Percentiles rank a stretch among this genome's conserved stretches.
Conservation (phyloP, 2,329 filamentous ascomycete genomes). For the Neurospora sp. region DNA sequence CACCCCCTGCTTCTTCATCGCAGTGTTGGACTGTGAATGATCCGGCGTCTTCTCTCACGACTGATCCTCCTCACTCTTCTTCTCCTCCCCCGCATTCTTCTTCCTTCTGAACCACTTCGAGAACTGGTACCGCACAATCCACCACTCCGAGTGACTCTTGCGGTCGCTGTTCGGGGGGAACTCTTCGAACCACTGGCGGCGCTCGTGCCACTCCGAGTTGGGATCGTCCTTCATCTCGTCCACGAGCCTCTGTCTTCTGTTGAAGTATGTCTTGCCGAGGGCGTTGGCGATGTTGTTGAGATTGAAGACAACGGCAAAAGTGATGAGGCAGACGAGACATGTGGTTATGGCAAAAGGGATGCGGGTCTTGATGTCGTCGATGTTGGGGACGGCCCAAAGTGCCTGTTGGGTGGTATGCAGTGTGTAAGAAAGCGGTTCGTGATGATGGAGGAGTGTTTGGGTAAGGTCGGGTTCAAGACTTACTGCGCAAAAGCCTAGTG, state of each 20-base stretch:
- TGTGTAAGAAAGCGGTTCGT: not conserved
- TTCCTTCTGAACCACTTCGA: not conserved
- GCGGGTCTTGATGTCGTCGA: not conserved
- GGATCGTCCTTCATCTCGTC: not conserved
- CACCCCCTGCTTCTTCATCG: too few relatives aligned
- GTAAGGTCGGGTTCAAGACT: not conserved
- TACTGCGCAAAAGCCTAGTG: constrained; percentile 1
- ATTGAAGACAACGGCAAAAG: constrained; percentile 8
- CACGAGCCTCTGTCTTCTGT: not conserved
- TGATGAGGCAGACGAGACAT: not conserved
- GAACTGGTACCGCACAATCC: not conserved
- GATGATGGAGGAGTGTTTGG: not conserved
- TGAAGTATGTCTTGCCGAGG: not conserved
- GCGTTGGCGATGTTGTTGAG: not conserved
- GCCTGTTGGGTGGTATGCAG: not conserved
- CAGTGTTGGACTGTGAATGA: too few relatives aligned
- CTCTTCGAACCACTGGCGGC: not conserved
- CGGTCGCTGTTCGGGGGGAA: not conserved
- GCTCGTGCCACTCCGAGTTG: not conserved
- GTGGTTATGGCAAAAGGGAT: not conserved
- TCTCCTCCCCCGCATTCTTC: not conserved
- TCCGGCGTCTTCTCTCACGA: too few relatives aligned
- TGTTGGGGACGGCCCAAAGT: not conserved
- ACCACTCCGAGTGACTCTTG: not conserved
- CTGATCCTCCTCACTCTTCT: not conserved